A percentile compares a stretch with the other conserved stretches of the same genome.
These are phyloP conservation scores for Zostera marina DNA, from an alignment of 116 monocot genomes.

Conservation along the genomic window DNA sequence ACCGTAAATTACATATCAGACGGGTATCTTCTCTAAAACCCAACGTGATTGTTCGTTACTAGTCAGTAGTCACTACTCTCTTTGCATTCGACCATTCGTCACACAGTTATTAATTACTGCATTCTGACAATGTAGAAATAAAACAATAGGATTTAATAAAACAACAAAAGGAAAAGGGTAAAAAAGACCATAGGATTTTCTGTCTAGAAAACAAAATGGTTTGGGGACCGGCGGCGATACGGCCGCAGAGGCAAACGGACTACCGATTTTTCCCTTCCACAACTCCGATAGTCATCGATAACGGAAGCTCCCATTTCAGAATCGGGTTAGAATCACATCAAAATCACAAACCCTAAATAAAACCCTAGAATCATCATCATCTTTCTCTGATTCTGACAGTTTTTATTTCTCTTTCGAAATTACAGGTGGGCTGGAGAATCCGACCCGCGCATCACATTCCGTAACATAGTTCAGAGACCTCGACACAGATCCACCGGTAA, in stretches of 20 bases:
- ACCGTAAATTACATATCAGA: no score
- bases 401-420: not conserved
- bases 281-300: slow-evolving; percentile 88
- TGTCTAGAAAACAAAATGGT: slow-evolving; percentile 12
- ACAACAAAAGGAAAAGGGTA: no score
- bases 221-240: slow-evolving; percentile 8
- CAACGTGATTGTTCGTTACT: no score
- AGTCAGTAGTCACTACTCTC: no score
- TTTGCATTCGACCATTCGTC: no score
- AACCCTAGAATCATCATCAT: not conserved
- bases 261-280: slow-evolving; percentile 38
- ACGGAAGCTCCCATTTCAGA: slow-evolving; percentile 63
- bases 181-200: no score
- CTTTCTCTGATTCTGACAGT: not conserved
- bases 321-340: slow-evolving; percentile 39
- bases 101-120: no score
- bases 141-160: no score
- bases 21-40: no score
- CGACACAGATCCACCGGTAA: slow-evolving; percentile 79
- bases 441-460: slow-evolving; percentile 76
- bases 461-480: slow-evolving; percentile 70
- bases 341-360: slow-evolving; percentile 26
- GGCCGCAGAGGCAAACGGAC: slow-evolving; percentile 41
- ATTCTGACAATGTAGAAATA: no score
- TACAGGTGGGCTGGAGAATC: slow-evolving; percentile 90